Evolutionary conservation across 768 basidiomycete genomes (phyloP).

Genomic region (Multifurca ochricompacta): DNA sequence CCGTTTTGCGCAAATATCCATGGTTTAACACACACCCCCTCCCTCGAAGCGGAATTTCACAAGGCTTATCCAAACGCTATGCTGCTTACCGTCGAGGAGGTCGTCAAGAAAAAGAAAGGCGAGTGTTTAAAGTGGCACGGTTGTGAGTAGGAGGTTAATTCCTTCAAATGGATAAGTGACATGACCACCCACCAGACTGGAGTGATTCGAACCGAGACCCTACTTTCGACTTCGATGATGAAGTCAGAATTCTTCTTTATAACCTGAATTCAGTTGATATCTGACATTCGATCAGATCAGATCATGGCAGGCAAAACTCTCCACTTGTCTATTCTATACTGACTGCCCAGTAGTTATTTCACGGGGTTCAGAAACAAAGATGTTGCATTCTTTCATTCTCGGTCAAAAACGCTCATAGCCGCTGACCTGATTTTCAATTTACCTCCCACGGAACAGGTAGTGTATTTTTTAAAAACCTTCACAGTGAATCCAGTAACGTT

Average conservation of each 20-base stretch:
- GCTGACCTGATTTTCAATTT: slow-evolving; percentile 84
- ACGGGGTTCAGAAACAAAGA: slow-evolving; percentile 69
- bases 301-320: slow-evolving; percentile 23
- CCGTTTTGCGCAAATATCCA: slow-evolving; percentile 17
- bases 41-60: slow-evolving; percentile 47
- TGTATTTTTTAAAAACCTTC: background rate
- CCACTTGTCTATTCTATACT: background rate
- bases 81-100: slow-evolving; percentile 58
- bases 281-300: slow-evolving; percentile 23
- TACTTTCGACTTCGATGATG: slow-evolving; percentile 72
- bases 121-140: slow-evolving; percentile 52
- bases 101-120: slow-evolving; percentile 44
- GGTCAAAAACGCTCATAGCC: slow-evolving; percentile 64
- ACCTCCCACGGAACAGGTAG: slow-evolving; percentile 66
- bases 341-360: slow-evolving; percentile 44
- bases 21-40: slow-evolving; percentile 19
- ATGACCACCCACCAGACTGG: slow-evolving; percentile 25
- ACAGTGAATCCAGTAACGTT: background rate
- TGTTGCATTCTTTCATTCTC: slow-evolving; percentile 70
- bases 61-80: slow-evolving; percentile 64
- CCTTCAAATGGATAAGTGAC: background rate
- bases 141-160: slow-evolving; percentile 33
- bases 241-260: slow-evolving; percentile 31
- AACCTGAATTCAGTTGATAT: background rate
- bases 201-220: slow-evolving; percentile 36